Evolutionary conservation across 2,329 filamentous ascomycete genomes (phyloP).

Genomic region (Trichocomaceae sp.): DNA sequence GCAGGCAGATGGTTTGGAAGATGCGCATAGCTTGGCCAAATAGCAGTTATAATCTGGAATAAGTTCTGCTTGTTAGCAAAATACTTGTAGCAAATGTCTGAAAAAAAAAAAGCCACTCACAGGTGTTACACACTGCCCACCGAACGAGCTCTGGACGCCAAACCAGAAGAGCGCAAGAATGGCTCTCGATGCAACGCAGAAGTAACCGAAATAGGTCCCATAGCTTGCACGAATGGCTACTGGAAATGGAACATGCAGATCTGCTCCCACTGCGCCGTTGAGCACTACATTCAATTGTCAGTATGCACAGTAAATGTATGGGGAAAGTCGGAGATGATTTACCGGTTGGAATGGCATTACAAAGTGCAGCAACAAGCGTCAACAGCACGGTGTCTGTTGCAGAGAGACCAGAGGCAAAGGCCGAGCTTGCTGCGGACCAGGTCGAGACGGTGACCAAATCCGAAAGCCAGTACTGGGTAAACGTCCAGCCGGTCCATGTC

Average conservation of each 20-base stretch:
- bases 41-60: conserved; percentile 35
- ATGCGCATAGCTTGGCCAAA: conserved; percentile 51
- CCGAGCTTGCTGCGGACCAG: conserved; percentile 14
- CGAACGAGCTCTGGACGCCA: conserved; percentile 16
- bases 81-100: not conserved
- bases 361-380: conserved; percentile 14
- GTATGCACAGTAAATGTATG: not conserved
- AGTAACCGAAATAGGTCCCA: conserved; percentile 28
- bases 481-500: conserved; percentile 16
- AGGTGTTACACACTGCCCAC: conserved; percentile 19
- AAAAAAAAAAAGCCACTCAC: not conserved
- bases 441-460: conserved; percentile 14
- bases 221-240: conserved; percentile 29
- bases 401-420: conserved; percentile 10
- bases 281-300: conserved; percentile 11
- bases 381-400: conserved; percentile 11
- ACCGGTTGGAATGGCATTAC: conserved; percentile 12
- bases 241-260: conserved; percentile 27
- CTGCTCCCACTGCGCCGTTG: conserved; percentile 21
- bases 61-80: not conserved
- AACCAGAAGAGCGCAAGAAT: conserved; percentile 46
- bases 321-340: not conserved
- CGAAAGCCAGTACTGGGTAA: conserved; percentile 16
- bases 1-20: conserved; percentile 43
- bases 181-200: conserved; percentile 23